Conservation (phyloP, 352 stramenopile genomes). For the Lagenidium giganteum region DNA sequence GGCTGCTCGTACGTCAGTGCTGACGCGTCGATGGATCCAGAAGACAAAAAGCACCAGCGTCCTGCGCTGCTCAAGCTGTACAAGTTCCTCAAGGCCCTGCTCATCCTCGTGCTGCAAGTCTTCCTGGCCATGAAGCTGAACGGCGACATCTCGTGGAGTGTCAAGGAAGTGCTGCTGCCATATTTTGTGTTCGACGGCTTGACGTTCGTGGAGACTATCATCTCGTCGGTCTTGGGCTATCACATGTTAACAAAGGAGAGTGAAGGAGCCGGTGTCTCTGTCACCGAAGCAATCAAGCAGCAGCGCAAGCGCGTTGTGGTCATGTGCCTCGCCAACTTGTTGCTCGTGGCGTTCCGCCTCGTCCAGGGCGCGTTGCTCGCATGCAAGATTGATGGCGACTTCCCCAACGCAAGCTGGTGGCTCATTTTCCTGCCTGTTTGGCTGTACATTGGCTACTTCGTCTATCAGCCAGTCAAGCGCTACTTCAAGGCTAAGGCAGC, state of each 20-base stretch:
- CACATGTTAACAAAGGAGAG: slow-evolving; percentile 68
- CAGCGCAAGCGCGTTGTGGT: slow-evolving; percentile 37
- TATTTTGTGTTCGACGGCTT: slow-evolving; percentile 79
- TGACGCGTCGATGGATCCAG: slow-evolving; percentile 42
- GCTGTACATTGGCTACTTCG: slow-evolving; percentile 64
- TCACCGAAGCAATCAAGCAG: slow-evolving; percentile 67
- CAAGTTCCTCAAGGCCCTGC: slow-evolving; percentile 72
- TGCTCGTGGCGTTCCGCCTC: slow-evolving; percentile 52
- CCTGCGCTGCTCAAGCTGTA: slow-evolving; percentile 66
- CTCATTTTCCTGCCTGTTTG: slow-evolving; percentile 75
- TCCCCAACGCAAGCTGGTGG: slow-evolving; percentile 69
- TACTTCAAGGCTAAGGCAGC: slow-evolving; percentile 47
- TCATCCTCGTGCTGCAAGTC: slow-evolving; percentile 75
- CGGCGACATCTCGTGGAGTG: slow-evolving; percentile 50
- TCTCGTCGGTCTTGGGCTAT: slow-evolving; percentile 53
- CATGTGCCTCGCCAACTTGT: slow-evolving; percentile 27
- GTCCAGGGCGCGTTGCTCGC: slow-evolving; percentile 53
- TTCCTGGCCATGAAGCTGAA: slow-evolving; percentile 83
- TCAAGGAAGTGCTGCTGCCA: slow-evolving; percentile 61
- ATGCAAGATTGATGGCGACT: slow-evolving; percentile 57
- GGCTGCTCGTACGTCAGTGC: slow-evolving; percentile 49
- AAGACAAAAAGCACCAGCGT: slow-evolving; percentile 45
- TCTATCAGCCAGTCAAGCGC: slow-evolving; percentile 41
- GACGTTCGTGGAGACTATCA: slow-evolving; percentile 63
- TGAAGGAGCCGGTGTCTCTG: slow-evolving; percentile 59